Conservation (phyloP, 441 rosid genomes). For the Erodium chrysanthum region DNA sequence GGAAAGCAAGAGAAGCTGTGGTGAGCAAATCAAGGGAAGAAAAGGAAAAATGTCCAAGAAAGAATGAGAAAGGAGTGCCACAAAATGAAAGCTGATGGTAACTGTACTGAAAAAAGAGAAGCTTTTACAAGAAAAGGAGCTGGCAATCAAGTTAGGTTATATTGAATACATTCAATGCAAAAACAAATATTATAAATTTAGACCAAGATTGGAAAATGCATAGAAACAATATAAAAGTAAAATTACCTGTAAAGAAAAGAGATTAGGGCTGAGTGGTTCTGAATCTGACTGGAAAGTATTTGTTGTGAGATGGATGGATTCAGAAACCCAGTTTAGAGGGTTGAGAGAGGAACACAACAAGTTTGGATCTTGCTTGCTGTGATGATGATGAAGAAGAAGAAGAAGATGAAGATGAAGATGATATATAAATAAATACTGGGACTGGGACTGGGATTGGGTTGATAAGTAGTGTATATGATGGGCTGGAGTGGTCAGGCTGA, state of each 20-base stretch:
- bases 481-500: neutral
- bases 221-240: no score
- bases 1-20: neutral
- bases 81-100: neutral
- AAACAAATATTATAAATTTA: no score
- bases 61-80: neutral
- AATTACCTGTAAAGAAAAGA: neutral
- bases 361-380: neutral
- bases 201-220: neutral
- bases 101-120: no score
- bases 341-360: neutral
- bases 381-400: no score
- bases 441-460: neutral
- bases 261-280: neutral
- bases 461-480: no score
- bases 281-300: no score
- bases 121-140: neutral
- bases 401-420: neutral
- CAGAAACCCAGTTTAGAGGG: no score
- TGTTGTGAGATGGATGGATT: no score
- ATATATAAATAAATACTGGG: neutral
- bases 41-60: no score
- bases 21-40: no score
- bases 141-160: neutral
- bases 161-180: neutral